Evolutionary conservation across 2,329 filamentous ascomycete genomes (phyloP), one percentile per base, ranked within the genome.

Genomic region (Colletotrichum melonis): DNA sequence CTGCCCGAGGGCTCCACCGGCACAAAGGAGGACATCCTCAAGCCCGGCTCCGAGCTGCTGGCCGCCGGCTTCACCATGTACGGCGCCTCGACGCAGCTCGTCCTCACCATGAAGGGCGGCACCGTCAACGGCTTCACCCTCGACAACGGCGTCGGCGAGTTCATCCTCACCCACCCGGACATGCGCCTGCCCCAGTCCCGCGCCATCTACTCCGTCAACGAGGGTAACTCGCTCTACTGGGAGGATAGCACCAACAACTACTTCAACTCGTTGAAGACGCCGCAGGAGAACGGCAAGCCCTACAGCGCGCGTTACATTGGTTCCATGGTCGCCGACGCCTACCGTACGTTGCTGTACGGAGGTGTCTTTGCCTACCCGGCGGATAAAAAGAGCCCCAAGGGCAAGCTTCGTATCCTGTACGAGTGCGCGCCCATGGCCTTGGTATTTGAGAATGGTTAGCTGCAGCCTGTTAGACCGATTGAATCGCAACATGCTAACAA

Each of bases 61-160:
- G 96, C 97, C 46, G 92, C 94, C 26, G 97, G 97, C n/a, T 99
- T 99, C 89, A 99, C 97, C 84, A 99, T 99, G 97, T 99, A 99
- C 86, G 97, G 97, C 81, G 97, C 97, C 78, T 98, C 95, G 3
- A 92, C 97, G 4, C 96, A 98, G 87, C 89, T 99, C 58, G 97
- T 99, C 79, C 93, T 99, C 81, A 99, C 97, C 78, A 98, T 98
- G 95, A 94, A 93, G 85, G 94, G 92, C 77, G 94, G 95, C 76
- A 90, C 86, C 75, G 97, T 99, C 84, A 98, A 98, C 85, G 97
- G 97, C 79, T 99, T 99, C 89, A 99, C 97, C 30, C 92, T 99
- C 79, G 97, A 99, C 87, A 97, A 94, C 83, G 94, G 95, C 22
- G 91, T 99, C 63, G 97, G 97, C 86, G 97, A 99, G 88, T 99